Percentiles rank a stretch among this genome's conserved stretches.
Conservation (phyloP, 768 basidiomycete species). For the Naematelia aurantialba region DNA sequence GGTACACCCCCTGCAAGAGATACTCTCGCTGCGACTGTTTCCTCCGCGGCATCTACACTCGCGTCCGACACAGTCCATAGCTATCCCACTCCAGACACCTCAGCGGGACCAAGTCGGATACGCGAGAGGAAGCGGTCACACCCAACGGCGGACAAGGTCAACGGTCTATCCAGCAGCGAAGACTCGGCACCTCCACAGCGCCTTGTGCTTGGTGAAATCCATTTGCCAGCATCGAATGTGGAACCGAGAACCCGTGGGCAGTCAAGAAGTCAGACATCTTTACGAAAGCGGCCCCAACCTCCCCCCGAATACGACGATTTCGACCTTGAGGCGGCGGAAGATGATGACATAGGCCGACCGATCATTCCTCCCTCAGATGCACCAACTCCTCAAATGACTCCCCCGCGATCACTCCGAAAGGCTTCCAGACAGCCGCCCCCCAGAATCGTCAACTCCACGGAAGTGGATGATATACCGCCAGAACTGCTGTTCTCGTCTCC, state of each 20-base stretch:
- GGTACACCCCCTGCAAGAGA: slow-evolving; percentile 2
- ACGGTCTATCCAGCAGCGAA: slow-evolving; percentile 6
- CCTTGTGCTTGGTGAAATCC: not conserved
- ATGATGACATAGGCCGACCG: slow-evolving; percentile 8
- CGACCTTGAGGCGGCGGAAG: slow-evolving; percentile 19
- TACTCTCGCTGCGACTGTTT: not conserved
- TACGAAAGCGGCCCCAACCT: not conserved
- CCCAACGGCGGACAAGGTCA: not conserved
- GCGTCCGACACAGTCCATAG: not conserved
- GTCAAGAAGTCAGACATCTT: not conserved
- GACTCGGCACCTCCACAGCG: slow-evolving; percentile 4
- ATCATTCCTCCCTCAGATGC: slow-evolving; percentile 35
- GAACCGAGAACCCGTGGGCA: too few relatives aligned
- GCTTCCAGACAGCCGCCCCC: not conserved
- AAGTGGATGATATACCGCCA: slow-evolving; percentile 25
- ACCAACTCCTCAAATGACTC: slow-evolving; percentile 7
- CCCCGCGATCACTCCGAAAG: slow-evolving; percentile 9
- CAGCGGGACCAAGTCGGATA: not conserved
- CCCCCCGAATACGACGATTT: slow-evolving; percentile 23
- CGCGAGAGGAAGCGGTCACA: not conserved
- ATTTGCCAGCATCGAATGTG: not conserved
- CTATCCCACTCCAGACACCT: slow-evolving; percentile 14
- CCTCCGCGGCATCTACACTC: slow-evolving; percentile 2
- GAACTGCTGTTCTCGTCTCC: slow-evolving; percentile 24
- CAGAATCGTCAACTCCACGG: slow-evolving; percentile 13